Evolutionary conservation across 2,329 filamentous ascomycete genomes (phyloP), one percentile per base, ranked within the genome.

Genomic region (Exophiala sp.): DNA sequence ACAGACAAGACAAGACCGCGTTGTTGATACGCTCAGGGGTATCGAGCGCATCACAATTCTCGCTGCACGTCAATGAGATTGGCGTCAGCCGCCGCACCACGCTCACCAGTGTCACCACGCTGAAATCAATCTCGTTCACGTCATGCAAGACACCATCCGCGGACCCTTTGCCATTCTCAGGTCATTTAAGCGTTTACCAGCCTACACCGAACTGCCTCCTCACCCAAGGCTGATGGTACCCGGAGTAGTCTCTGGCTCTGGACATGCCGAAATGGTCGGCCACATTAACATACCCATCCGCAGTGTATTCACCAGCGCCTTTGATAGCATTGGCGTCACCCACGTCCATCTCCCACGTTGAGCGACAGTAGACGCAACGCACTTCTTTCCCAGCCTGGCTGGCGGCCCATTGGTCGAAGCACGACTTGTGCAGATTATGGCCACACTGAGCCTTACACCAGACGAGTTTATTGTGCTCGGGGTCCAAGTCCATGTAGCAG

Each of bases 361-460:
- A 64, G 33, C 75, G 72, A 60, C 75, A 78, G 59, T 75, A 75
- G 12, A 77, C 71, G 52, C 75, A 78, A 40, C 68, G 63, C 9
- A 76, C 68, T 18, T 67, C 64, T 16, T 63, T 64, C 1, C 63
- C 57, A 1, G 63, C 63, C 33, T 68, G 65, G 10, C 66, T 71
- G 10, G 66, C 65, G 9, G 68, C 70, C 81, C 81, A 84, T 55
- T 77, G 72, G 50, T 78, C 66, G 65, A 84, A 83, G 60, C 82
- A 84, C 1, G 66, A 63, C 54, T 76, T 75, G 65, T 84, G 81
- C n/a, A 84, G 69, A 61, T 85, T 85, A 66, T 85, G 84, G 14
- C 82, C 83, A 60, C 83, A 86, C 2, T 78, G 73, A 0, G 77
- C 76, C 62, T 78, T 78, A 68, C 83, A 86, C 75, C 81, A 86